Evolutionary conservation across 768 basidiomycete species (phyloP), one percentile per base, ranked within the genome.

Genomic region (Cantharellus anzutake): DNA sequence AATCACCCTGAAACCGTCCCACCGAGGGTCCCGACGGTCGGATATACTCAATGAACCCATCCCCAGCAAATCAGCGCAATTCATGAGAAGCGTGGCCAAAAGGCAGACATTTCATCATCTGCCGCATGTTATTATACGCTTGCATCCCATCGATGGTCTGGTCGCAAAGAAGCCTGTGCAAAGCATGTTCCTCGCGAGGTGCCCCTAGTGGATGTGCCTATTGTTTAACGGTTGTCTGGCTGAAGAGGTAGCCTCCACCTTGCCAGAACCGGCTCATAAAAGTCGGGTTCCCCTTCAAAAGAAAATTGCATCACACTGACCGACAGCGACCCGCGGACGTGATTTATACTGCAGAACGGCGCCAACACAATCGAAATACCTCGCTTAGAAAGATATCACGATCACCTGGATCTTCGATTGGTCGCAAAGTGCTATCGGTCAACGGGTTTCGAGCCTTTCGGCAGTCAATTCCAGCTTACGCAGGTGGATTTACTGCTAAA

Each of bases 111-210:
- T 11, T 29, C 20, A 7, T 14, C 7, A 11, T 37, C 35, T 40
- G 87, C 87, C 84, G 76, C 85, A 91, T 83, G 60, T 77, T 73
- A 64, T 89, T 88, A 71, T 86, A 90, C 3, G 86, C 88, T 60
- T 80, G 78, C 34, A 90, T 88, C 0, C 88, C 84, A 64, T 91
- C 84, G 59, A 91, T 78, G 3, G 86, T 86, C 59, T 76, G 79
- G 56, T 88, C 88, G 60, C 88, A 80, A 41, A 88, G 88, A 38
- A 90, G 67, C 57, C 78, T 76, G 59, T 76, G 73, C 4, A 91
- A 71, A 1, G 87, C 88, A 56, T 86, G 76, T 67, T 88, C 86
- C 68, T 90, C 88, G 41, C 90, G 71, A 16, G 87, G 84, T 56
- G 88, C 71, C 35, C 79, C 87, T 86, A 42, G 61, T 4, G 41